phyloP scores from a whole-genome alignment of 2,329 filamentous ascomycete genomes.

The Ascochyta clinopodiicola region DNA sequence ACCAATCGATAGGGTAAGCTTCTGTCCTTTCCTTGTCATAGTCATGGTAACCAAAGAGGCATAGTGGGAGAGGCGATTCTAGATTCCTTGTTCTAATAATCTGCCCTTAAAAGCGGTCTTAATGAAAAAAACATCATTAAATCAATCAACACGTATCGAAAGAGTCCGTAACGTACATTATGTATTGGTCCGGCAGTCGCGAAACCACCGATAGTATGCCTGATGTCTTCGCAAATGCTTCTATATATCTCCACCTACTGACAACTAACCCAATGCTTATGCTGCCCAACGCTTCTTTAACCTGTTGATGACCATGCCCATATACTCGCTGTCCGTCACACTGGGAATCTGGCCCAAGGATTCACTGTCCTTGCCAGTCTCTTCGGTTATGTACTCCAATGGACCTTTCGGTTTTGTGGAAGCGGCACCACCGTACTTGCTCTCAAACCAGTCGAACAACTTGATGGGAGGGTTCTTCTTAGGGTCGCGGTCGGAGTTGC shows the following conservation, averaged over 20 bases:
- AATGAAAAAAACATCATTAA: too few relatives aligned
- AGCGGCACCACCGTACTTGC: slow-evolving; percentile 30
- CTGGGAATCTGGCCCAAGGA: slow-evolving; percentile 17
- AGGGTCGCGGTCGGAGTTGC: slow-evolving; percentile 29
- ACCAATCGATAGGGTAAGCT: too few relatives aligned
- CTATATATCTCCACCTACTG: background rate
- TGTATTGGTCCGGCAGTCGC: too few relatives aligned
- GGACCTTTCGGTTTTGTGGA: slow-evolving; percentile 15
- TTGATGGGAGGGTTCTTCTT: slow-evolving; percentile 38
- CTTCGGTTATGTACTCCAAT: slow-evolving; percentile 22
- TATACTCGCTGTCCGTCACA: slow-evolving; percentile 22
- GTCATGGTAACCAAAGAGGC: too few relatives aligned
- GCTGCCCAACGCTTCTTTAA: slow-evolving; percentile 20
- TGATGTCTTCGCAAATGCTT: background rate
- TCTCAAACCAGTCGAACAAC: slow-evolving; percentile 39
- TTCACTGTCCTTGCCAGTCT: slow-evolving; percentile 23
- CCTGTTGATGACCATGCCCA: slow-evolving; percentile 24
- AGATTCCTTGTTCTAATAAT: too few relatives aligned
- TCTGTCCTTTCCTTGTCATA: too few relatives aligned
- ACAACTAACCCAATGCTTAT: background rate
- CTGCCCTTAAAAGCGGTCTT: too few relatives aligned
- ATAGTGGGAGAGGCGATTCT: too few relatives aligned
- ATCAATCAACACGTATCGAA: too few relatives aligned
- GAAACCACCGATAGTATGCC: too few relatives aligned
- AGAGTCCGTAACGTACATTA: too few relatives aligned